phyloP scores from a whole-genome alignment of 768 basidiomycete genomes.

The Mycena sanguinolenta region DNA sequence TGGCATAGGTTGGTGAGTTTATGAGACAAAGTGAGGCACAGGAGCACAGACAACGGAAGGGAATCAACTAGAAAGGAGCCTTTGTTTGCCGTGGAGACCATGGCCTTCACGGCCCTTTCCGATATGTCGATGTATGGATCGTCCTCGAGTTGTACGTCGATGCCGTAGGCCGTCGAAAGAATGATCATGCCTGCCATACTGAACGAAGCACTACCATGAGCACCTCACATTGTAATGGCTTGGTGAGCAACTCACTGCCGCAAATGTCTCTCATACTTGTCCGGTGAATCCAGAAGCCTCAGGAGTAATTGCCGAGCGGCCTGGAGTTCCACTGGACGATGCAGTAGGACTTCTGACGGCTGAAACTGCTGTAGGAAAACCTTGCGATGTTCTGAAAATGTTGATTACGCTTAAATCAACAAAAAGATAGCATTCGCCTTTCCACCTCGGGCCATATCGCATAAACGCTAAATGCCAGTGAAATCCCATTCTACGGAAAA shows the following conservation, averaged over 20 bases:
- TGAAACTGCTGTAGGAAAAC: not conserved
- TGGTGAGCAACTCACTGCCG: constrained; percentile 24
- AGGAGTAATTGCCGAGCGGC: too few species aligned
- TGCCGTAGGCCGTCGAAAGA: constrained; percentile 28
- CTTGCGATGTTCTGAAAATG: not conserved
- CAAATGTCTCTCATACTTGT: too few species aligned
- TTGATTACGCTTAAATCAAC: too few species aligned
- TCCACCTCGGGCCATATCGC: constrained; percentile 16
- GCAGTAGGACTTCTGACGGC: not conserved
- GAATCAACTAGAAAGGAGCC: too few species aligned
- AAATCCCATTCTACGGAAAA: too few species aligned
- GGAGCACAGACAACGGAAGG: too few species aligned
- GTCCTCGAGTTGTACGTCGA: constrained; percentile 19
- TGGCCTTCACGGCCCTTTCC: constrained; percentile 15
- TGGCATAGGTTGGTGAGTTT: too few species aligned
- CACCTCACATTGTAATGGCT: not conserved
- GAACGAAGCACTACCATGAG: too few species aligned
- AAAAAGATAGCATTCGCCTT: not conserved
- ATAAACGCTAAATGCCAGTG: constrained; percentile 21
- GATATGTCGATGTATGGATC: constrained; percentile 32
- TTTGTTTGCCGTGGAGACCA: too few species aligned
- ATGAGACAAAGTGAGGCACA: too few species aligned
- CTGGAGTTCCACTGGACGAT: too few species aligned
- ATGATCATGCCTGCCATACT: constrained; percentile 32
- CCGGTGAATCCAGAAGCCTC: too few species aligned